phyloP scores from a whole-genome alignment of 2,329 filamentous ascomycete species.

The Metarhizium rileyi region DNA sequence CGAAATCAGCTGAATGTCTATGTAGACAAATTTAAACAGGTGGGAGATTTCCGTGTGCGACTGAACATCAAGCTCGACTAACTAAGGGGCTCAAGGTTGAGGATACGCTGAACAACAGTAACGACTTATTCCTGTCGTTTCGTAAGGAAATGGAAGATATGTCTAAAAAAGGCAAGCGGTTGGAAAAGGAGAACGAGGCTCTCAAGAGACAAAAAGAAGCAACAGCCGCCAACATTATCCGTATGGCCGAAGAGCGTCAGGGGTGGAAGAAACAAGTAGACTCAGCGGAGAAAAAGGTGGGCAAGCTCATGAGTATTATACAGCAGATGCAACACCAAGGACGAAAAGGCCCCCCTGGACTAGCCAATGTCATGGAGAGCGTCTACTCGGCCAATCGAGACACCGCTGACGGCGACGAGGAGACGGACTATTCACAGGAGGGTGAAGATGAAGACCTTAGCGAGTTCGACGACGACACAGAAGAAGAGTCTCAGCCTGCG shows the following conservation, averaged over 20 bases:
- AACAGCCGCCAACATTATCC: conserved; percentile 87
- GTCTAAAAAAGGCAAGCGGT: conserved; percentile 95
- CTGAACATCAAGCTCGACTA: neutral
- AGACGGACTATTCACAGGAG: conserved; percentile 55
- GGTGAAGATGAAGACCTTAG: conserved; percentile 53
- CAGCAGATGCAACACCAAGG: conserved; percentile 95
- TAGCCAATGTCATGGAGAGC: conserved; percentile 49
- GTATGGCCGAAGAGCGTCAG: conserved; percentile 94
- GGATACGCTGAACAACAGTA: conserved; percentile 96
- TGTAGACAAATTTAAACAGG: conserved; percentile 99
- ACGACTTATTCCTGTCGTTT: conserved; percentile 93
- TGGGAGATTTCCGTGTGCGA: conserved; percentile 32
- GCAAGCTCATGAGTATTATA: conserved; percentile 88
- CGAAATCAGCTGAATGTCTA: conserved; percentile 95
- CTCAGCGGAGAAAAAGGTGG: conserved; percentile 59
- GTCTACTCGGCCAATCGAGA: conserved; percentile 46
- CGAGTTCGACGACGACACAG: conserved; percentile 53
- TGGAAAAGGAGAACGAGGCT: conserved; percentile 92
- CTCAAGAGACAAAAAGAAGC: conserved; percentile 88
- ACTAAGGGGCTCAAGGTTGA: conserved; percentile 59
- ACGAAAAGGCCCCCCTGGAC: conserved; percentile 60
- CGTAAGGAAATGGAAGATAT: conserved; percentile 99
- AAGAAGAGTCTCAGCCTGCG: conserved; percentile 35
- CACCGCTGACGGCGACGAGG: conserved; percentile 38
- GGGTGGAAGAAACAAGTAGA: conserved; percentile 61